Evolutionary conservation across 352 stramenopile genomes (phyloP), one percentile per base, ranked within the genome.

Genomic region (Elongisporangium prolatum): DNA sequence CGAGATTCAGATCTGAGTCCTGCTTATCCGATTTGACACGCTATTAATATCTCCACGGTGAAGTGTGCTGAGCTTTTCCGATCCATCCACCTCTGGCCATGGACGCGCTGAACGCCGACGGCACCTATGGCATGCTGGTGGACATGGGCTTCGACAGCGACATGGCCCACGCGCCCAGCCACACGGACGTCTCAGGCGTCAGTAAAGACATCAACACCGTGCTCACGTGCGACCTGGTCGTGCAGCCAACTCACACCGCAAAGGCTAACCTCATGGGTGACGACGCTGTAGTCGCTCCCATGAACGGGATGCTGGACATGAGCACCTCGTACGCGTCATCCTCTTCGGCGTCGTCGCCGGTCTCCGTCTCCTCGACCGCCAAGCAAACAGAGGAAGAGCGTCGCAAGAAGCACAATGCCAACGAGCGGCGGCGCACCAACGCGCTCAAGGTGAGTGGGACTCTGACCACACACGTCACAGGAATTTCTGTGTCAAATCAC

Each of bases 351-450:
- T 44, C 34, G 1, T 44, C 34, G 34, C 34, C 34, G 2, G 10
- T 44, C 34, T 7, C 34, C 17, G 34, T 17, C 34, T 44, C 11
- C 34, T 3, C 34, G 10, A 44, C 10, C 34, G 34, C 10, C 34
- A 44, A 44, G 34, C 34, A 16, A 13, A 44, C 34, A 13, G 65
- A 75, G 7, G 72, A 74, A 34, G 66, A 84, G 56, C 75, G 80
- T 0, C 69, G 74, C 22, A 68, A 71, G 57, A 67, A 75, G 5
- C 80, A 85, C 63, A 90, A 90, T 49, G 69, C 71, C 21, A 88
- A 84, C 47, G 80, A 90, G 52, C 69, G 80, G 11, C 63, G 67
- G 25, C 80, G 80, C 57, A 85, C 72, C 17, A 80, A 83, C 38
- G 75, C 75, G 47, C 60, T 83, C 25, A 82, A 76, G 56, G 67